Evolutionary conservation across 345 rosid species (phyloP), one percentile per base, ranked within the genome.

Genomic region (Durio zibethinus): DNA sequence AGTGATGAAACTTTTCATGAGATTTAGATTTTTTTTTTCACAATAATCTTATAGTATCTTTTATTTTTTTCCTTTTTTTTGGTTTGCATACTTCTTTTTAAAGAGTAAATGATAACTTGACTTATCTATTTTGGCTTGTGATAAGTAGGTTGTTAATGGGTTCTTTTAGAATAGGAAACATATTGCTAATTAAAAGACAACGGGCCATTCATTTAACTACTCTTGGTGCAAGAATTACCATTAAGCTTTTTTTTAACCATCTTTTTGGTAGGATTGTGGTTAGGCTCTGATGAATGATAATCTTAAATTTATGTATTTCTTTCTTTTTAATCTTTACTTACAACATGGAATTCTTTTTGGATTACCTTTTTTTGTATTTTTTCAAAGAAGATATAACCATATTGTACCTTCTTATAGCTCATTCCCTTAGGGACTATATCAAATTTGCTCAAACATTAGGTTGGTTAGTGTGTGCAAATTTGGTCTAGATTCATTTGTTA

Each of bases 1-100:
- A 98, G 99, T 31, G 99, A 96, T 83, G 98, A 98, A 75, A 96
- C 99, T 52, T 84, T 96, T 83, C 99, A 96, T 35, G 98, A 96
- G 97, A 97, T 93, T 57, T 27, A 64, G 21, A 42, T 80, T 67
- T 25, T 65, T 20, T 7, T 38, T 25, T 25, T 77, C 77, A 25
- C 3, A 33, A 4, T 57, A 9, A 59, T 69, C 57, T 25, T 16
- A 15, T 40, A 35, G 53, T 1, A 9, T 53, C 33, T 23, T 25
- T n/a, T 43, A 15, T 52, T 38, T 36, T 10, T 16, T 42, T 15
- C 25, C 47, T 15, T 31, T n/a, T n/a, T n/a, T n/a, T n/a, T n/a
- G n/a, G n/a, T n/a, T 31, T 31, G 21, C 40, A n/a, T 40, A 23
- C 40, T 40, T 57, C 35, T 9, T 38, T 42, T 31, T 18, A 21